A percentile compares a stretch with the other conserved stretches of the same genome.
Evolutionary conservation across 1,284 basidiomycete species (phyloP).

Genomic region (Caloboletus inedulis): DNA sequence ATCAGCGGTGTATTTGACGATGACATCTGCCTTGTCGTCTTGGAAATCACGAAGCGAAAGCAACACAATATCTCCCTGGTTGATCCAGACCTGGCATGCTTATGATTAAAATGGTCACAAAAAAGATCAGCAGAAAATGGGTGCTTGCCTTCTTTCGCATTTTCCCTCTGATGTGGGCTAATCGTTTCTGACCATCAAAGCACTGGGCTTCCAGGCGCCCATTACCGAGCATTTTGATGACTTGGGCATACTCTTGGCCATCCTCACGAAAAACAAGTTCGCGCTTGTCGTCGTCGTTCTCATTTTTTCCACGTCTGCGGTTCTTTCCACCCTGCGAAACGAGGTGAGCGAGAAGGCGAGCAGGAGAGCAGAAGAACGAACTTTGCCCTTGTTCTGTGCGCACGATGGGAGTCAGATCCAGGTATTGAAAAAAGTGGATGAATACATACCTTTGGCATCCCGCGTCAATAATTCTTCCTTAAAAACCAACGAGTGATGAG

Average conservation of each 20-base stretch:
- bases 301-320: conserved; percentile 99
- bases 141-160: conserved; percentile 95
- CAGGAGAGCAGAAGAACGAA: conserved; percentile 30
- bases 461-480: neutral
- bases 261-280: conserved; percentile 99
- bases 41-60: conserved; percentile 98
- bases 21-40: conserved; percentile 99
- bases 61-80: conserved; percentile 96
- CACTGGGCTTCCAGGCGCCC: conserved; percentile 96
- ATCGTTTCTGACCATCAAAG: conserved; percentile 97
- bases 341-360: conserved; percentile 9
- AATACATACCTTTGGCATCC: conserved; percentile 27
- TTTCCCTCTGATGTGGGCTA: conserved; percentile 98
- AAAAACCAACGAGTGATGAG: neutral
- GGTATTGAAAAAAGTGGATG: neutral
- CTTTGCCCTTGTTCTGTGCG: conserved; percentile 79
- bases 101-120: conserved; percentile 1
- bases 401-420: conserved; percentile 11
- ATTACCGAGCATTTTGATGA: conserved; percentile 98
- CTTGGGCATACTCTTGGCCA: conserved; percentile 99
- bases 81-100: conserved; percentile 91
- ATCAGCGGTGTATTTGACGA: conserved; percentile 98
- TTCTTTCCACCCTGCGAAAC: conserved; percentile 91
- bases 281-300: conserved; percentile 97
- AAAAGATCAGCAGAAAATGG: neutral